phyloP scores from a whole-genome alignment of 192 early-diverging fungal genomes.

The Podila minutissima region DNA sequence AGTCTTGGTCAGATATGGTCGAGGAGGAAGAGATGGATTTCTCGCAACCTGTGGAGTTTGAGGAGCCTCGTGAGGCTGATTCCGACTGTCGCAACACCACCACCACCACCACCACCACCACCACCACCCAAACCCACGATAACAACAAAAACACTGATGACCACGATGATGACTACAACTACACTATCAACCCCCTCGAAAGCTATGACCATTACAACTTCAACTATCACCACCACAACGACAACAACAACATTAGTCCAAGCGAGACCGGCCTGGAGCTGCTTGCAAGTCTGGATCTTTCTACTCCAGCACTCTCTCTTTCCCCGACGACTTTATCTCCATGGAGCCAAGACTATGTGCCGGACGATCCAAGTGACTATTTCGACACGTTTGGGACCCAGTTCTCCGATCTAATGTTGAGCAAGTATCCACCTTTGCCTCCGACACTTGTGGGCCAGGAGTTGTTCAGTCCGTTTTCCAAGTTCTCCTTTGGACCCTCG shows the following conservation, averaged over 20 bases:
- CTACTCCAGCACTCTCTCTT: neutral
- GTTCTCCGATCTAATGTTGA: slow-evolving; percentile 23
- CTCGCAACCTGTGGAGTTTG: slow-evolving; percentile 48
- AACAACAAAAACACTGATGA: slow-evolving; percentile 10
- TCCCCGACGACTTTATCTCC: slow-evolving; percentile 11
- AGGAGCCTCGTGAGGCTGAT: slow-evolving; percentile 5
- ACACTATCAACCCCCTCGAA: slow-evolving; percentile 2
- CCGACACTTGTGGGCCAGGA: neutral
- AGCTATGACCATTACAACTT: slow-evolving; percentile 1
- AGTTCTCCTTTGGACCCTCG: slow-evolving; percentile 15
- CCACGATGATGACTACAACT: slow-evolving; percentile 8
- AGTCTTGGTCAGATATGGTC: slow-evolving; percentile 52
- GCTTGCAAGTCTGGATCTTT: neutral
- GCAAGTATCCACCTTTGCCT: neutral
- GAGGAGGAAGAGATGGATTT: slow-evolving; percentile 53
- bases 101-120: slow-evolving; percentile 6
- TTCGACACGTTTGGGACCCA: slow-evolving; percentile 12
- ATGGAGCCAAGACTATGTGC: slow-evolving; percentile 8
- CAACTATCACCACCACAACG: neutral
- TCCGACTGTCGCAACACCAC: neutral
- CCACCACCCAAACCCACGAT: slow-evolving; percentile 4
- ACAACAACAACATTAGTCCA: neutral
- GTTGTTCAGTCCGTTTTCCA: slow-evolving; percentile 1
- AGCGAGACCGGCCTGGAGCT: neutral
- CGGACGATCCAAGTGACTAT: neutral